phyloP scores from a whole-genome alignment of 495 filamentous ascomycete species.

The Alectoria sarmentosa region DNA sequence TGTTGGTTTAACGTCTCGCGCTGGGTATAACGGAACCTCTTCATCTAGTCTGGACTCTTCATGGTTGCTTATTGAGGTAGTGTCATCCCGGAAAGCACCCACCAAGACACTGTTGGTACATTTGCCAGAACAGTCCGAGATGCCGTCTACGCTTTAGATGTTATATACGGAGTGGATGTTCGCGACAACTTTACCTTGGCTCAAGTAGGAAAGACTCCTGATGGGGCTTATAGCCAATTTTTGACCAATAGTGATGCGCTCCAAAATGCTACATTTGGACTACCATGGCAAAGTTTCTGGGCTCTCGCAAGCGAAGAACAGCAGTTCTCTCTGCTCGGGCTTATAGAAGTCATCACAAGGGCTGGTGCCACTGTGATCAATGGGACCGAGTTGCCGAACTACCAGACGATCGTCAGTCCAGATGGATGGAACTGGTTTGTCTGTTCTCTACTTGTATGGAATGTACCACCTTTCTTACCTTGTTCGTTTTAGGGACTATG shows the following conservation, averaged over 20 bases:
- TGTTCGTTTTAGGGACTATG: slow-evolving; percentile 43
- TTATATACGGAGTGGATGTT: slow-evolving; percentile 54
- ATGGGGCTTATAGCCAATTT: slow-evolving; percentile 48
- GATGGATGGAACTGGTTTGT: slow-evolving; percentile 58
- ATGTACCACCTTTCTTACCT: neutral
- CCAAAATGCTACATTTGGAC: slow-evolving; percentile 56
- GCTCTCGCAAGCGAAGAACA: slow-evolving; percentile 46
- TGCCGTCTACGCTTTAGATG: slow-evolving; percentile 58
- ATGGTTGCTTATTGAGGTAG: slow-evolving; percentile 22
- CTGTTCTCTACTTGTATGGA: too few relatives aligned
- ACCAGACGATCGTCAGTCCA: slow-evolving; percentile 52
- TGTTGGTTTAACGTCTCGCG: slow-evolving; percentile 55
- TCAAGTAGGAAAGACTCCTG: slow-evolving; percentile 47
- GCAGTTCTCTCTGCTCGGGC: slow-evolving; percentile 42
- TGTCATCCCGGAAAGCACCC: slow-evolving; percentile 57
- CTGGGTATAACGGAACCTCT: slow-evolving; percentile 28
- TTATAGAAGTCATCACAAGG: slow-evolving; percentile 46
- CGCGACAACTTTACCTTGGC: slow-evolving; percentile 54
- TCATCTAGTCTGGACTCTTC: neutral
- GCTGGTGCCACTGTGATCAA: slow-evolving; percentile 66
- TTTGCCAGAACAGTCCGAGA: slow-evolving; percentile 62
- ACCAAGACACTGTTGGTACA: slow-evolving; percentile 61
- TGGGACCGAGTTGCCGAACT: slow-evolving; percentile 58
- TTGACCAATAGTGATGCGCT: slow-evolving; percentile 46
- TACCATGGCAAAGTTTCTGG: slow-evolving; percentile 69